A percentile compares a stretch with the other conserved stretches of the same genome.
Conservation (phyloP, 2,329 filamentous ascomycete genomes). For the Xenoacremonium recifei region DNA sequence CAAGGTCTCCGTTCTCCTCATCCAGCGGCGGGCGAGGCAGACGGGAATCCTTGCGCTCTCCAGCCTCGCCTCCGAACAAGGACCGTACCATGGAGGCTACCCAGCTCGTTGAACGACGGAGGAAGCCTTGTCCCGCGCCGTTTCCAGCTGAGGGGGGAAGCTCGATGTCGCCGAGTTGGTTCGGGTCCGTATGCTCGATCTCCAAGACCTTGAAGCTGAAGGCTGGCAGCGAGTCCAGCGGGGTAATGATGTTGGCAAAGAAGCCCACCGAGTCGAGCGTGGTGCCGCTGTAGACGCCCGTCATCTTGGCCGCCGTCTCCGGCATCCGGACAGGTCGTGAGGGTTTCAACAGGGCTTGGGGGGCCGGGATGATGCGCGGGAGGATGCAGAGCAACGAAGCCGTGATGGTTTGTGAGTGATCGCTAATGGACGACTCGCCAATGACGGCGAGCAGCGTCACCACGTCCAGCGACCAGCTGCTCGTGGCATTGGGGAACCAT, state of each 20-base stretch:
- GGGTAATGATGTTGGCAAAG: conserved; percentile 61
- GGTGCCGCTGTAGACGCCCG: conserved; percentile 58
- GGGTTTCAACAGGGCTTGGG: conserved; percentile 60
- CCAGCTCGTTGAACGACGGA: conserved; percentile 3
- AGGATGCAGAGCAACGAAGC: conserved; percentile 57
- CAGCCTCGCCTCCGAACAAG: background rate
- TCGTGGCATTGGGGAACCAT: conserved; percentile 44
- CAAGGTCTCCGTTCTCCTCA: conserved; percentile 12
- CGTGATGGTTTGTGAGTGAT: conserved; percentile 58
- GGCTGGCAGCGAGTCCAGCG: conserved; percentile 47
- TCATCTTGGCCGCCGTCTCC: conserved; percentile 51
- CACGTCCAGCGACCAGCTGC: conserved; percentile 57
- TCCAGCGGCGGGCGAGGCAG: conserved; percentile 12
- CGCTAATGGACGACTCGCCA: conserved; percentile 57
- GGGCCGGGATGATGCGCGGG: conserved; percentile 60
- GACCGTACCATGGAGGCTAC: conserved; percentile 9
- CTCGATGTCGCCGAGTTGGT: conserved; percentile 11
- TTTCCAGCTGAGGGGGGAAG: conserved; percentile 2
- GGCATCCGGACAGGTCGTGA: conserved; percentile 55
- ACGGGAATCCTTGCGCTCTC: conserved; percentile 2
- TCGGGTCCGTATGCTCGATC: conserved; percentile 43
- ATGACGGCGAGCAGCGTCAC: conserved; percentile 63
- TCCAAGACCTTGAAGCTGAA: conserved; percentile 48
- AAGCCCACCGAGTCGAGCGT: conserved; percentile 56
- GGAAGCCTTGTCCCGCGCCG: conserved; percentile 5